Conservation (phyloP, 148 eudicot species). For the Vaccinium macrocarpon region DNA sequence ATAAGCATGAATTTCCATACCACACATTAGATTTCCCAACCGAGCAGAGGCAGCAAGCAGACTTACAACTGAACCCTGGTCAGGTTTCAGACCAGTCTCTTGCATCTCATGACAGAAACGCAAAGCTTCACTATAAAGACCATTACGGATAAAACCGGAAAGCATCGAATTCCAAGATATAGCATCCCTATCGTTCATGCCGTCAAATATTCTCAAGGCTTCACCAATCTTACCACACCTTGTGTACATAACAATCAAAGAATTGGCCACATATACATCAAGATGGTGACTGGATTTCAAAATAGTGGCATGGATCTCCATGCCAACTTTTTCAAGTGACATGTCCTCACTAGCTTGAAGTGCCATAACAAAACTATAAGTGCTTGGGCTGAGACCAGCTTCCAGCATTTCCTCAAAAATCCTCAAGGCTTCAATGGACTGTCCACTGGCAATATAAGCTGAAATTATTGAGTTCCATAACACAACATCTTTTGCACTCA, state of each 20-base stretch:
- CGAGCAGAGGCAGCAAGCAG: constrained; percentile 60
- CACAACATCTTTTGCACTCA: constrained; percentile 58
- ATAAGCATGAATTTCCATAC: constrained; percentile 84
- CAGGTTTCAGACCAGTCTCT: constrained; percentile 49
- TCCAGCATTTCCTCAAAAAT: constrained; percentile 58
- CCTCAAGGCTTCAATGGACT: constrained; percentile 43
- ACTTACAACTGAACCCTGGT: constrained; percentile 58
- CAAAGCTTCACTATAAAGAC: constrained; percentile 51
- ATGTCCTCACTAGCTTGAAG: constrained; percentile 64
- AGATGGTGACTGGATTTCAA: constrained; percentile 41
- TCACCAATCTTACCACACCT: constrained; percentile 61
- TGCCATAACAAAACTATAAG: constrained; percentile 66
- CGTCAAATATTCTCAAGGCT: constrained; percentile 45
- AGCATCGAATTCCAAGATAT: constrained; percentile 82
- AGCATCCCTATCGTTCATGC: constrained; percentile 50
- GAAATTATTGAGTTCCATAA: constrained; percentile 81
- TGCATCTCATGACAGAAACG: constrained; percentile 42
- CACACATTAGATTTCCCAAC: constrained; percentile 48
- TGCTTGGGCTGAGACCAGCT: constrained; percentile 49
- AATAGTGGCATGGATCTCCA: constrained; percentile 62
- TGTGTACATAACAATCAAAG: constrained; percentile 74
- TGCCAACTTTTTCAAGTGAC: constrained; percentile 40
- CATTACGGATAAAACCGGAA: constrained; percentile 64
- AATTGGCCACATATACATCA: constrained; percentile 71
- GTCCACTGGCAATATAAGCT: constrained; percentile 44